Conservation (phyloP, 768 basidiomycete species). For the Suillus cothurnatus region DNA sequence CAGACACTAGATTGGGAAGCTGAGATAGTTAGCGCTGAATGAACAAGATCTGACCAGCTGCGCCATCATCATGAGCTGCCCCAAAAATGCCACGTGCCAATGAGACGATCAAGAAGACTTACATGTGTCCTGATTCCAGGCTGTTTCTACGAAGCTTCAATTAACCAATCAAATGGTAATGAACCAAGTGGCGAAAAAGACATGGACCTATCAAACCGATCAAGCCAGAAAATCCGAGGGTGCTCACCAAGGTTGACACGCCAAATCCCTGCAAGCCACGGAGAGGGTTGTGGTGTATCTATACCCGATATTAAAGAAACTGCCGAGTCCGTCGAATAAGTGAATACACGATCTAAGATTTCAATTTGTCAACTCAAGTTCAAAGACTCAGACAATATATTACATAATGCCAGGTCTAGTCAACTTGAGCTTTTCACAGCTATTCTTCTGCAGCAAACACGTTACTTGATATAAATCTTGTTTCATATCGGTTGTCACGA, state of each 20-base stretch:
- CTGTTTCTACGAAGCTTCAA: conserved; percentile 9
- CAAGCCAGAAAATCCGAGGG: conserved; percentile 4
- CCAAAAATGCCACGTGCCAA: conserved; percentile 13
- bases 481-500: background rate
- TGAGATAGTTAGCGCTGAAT: conserved; percentile 5
- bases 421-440: background rate
- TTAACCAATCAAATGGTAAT: conserved; percentile 10
- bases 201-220: conserved; percentile 1
- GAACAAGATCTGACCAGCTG: conserved; percentile 5
- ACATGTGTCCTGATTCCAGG: conserved; percentile 5
- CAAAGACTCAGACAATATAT: background rate
- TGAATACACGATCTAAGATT: conserved; percentile 4
- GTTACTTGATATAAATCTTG: background rate
- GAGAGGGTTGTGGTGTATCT: conserved; percentile 1
- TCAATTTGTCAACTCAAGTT: background rate
- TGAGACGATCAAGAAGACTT: background rate
- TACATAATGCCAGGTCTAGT: background rate
- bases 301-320: conserved; percentile 5
- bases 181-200: background rate
- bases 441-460: background rate
- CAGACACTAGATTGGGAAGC: conserved; percentile 29
- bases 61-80: conserved; percentile 26
- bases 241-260: background rate
- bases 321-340: conserved; percentile 2
- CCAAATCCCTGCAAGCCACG: conserved; percentile 3